Conservation (phyloP, 805 yeast species). For the Yarrowia osloensis region DNA sequence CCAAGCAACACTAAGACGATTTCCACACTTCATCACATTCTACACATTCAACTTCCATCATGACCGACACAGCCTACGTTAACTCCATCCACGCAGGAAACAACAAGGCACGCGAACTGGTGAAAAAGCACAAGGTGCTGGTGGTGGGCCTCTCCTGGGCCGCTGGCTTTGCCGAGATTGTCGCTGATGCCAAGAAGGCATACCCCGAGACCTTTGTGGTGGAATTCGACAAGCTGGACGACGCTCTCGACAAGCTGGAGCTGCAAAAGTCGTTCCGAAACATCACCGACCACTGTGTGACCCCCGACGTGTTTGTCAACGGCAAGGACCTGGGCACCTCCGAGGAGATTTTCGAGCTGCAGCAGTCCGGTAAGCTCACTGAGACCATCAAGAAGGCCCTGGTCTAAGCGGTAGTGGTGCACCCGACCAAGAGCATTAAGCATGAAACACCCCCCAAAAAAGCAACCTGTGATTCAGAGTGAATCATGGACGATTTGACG, state of each 20-base stretch:
- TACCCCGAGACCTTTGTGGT: slow-evolving; percentile 8
- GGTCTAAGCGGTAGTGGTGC: not conserved
- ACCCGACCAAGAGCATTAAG: not conserved
- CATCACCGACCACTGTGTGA: slow-evolving; percentile 11
- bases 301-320: slow-evolving; percentile 1
- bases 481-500: not conserved
- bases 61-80: slow-evolving; percentile 29
- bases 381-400: slow-evolving; percentile 17
- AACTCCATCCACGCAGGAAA: slow-evolving; percentile 2
- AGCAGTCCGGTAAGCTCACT: not conserved
- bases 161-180: not conserved
- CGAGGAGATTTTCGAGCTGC: slow-evolving; percentile 4
- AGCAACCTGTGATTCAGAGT: not conserved
- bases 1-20: not conserved
- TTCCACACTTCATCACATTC: not conserved
- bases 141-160: slow-evolving; percentile 15
- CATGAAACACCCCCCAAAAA: slow-evolving; percentile 7
- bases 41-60: not conserved
- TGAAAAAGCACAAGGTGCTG: slow-evolving; percentile 6
- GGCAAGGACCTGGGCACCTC: slow-evolving; percentile 21
- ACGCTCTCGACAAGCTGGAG: slow-evolving; percentile 13
- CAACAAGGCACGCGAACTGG: slow-evolving; percentile 29
- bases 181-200: slow-evolving; percentile 13
- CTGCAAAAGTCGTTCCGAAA: slow-evolving; percentile 27
- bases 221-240: slow-evolving; percentile 18